Base-by-base conservation (phyloP, 2,329 filamentous ascomycete genomes). In the Aspergillus cejpii region DNA sequence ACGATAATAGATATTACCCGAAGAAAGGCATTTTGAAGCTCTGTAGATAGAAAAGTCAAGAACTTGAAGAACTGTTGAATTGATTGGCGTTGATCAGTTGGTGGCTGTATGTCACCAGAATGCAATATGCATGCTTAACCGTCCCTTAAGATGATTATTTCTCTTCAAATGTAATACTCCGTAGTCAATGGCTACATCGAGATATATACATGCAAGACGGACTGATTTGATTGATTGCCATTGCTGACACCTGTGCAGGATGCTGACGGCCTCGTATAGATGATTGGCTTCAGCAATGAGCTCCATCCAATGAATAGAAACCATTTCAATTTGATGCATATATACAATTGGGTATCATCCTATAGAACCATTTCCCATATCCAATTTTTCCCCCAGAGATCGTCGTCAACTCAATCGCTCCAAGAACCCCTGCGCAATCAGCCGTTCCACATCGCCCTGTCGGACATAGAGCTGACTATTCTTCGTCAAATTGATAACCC, bases 401-500 rank as follows among this genome's bases (percentile, higher is more conserved):
- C 42, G 26, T 37, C 19, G 44, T 87, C 76, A 96, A 63, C 81
- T 82, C 55, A 98, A 75, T 59, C 89, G 89, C 67, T 96, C 90
- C 52, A 98, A 73, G 70, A 96, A 98, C 15, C 92, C 92, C 64
- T 97, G 91, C 12, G 88, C 80, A 60, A 98, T 96, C 57, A 98
- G 68, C 40, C 90, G 80, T 69, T 98, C 92, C 5, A 98, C 92
- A 69, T 98, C 92, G 19, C 88, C 91, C 62, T 96, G 88, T 37
- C 91, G 81, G 29, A 98, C 92, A 62, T 94, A 97, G 63, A 98
- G 94, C 64, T 98, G 92, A 61, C 90, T 96, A 68, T 98, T 97
- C 69, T 94, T 97, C 28, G 89, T 95, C 72, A 98, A 77, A 48
- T 86, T 97, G 59, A 98, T 96, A 10, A 90, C 87, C 12, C 89